Evolutionary conservation across 257 asterid genomes (phyloP).

Genomic region (Solanum chilense): DNA sequence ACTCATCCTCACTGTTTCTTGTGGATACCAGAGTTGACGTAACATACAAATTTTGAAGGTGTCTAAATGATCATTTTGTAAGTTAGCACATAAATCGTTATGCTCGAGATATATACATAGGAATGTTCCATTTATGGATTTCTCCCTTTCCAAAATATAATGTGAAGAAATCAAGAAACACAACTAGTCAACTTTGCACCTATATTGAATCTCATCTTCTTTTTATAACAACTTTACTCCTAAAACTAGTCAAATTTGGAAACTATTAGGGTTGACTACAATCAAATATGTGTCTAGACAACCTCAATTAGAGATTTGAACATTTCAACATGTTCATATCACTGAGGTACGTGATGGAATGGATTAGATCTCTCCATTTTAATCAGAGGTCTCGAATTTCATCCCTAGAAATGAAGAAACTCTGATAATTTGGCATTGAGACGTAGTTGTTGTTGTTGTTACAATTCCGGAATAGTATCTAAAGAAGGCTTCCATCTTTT

Average conservation of each 20-base stretch:
- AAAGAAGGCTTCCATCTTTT: constrained; percentile 46
- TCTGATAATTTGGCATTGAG: neutral
- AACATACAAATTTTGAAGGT: neutral
- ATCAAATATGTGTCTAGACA: neutral
- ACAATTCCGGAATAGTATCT: constrained; percentile 39
- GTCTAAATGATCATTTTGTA: neutral
- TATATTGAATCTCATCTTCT: neutral
- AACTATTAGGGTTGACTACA: neutral
- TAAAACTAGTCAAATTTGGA: neutral
- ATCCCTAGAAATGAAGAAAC: neutral
- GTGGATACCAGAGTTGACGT: neutral
- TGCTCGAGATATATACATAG: neutral
- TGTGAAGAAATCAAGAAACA: neutral
- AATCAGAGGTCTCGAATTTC: rapidly evolving
- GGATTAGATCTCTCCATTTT: neutral
- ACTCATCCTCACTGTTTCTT: neutral
- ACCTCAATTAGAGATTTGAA: neutral
- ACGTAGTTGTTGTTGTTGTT: neutral
- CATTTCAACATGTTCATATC: neutral
- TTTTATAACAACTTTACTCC: neutral
- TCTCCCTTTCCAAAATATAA: neutral
- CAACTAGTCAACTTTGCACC: neutral
- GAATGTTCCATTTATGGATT: neutral
- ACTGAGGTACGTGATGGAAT: neutral
- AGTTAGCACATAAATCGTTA: neutral